Conservation (phyloP, 2,329 filamentous ascomycete genomes). For the Hypoxylon sp. region DNA sequence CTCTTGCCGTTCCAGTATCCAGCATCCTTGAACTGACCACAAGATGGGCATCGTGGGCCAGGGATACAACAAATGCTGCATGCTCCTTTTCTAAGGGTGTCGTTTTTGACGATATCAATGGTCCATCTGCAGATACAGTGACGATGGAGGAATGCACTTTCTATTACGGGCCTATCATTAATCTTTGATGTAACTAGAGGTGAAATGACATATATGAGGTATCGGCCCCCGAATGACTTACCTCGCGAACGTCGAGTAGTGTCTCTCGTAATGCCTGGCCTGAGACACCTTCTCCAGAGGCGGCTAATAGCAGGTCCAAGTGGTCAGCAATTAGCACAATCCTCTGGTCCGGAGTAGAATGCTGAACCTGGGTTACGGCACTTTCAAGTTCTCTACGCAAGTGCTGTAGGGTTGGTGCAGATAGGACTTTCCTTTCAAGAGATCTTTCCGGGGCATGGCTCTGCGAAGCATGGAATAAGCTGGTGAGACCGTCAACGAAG, state of each 20-base stretch:
- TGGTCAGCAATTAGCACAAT: constrained; percentile 77
- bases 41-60: constrained; percentile 82
- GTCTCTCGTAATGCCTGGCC: constrained; percentile 67
- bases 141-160: constrained; percentile 76
- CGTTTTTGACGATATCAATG: constrained; percentile 73
- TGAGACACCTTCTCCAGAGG: constrained; percentile 63
- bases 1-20: constrained; percentile 89
- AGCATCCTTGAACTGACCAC: constrained; percentile 81
- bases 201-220: constrained; percentile 20
- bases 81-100: constrained; percentile 80
- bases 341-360: constrained; percentile 52
- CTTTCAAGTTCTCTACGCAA: constrained; percentile 59
- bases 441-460: constrained; percentile 12
- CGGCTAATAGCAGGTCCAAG: constrained; percentile 75
- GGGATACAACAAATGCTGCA: constrained; percentile 77
- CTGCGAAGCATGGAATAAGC: constrained; percentile 62
- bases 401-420: constrained; percentile 54
- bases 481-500: constrained; percentile 82
- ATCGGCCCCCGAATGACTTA: constrained; percentile 57
- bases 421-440: constrained; percentile 48
- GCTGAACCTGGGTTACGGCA: constrained; percentile 57
- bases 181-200: constrained; percentile 30
- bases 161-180: constrained; percentile 58
- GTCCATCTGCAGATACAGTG: constrained; percentile 79
- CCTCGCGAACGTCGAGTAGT: constrained; percentile 74